Evolutionary conservation across 2,329 filamentous ascomycete species (phyloP).

Genomic region (Huntiella savannae): DNA sequence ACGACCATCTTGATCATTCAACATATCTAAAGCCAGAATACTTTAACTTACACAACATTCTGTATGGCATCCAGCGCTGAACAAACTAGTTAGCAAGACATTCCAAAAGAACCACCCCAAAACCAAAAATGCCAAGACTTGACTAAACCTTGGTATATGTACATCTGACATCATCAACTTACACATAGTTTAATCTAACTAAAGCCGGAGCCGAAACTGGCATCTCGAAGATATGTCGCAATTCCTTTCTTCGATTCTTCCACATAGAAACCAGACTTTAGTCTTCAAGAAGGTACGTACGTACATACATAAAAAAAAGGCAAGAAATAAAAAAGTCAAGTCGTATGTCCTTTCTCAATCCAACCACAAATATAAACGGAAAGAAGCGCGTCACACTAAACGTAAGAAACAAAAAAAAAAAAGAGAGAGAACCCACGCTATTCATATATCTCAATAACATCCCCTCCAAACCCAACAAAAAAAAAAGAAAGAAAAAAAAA

Average conservation of each 20-base stretch:
- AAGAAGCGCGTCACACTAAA: not conserved
- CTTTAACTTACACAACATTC: slow-evolving; percentile 29
- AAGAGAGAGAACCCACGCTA: not conserved
- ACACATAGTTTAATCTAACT: slow-evolving; percentile 7
- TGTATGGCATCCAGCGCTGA: slow-evolving; percentile 29
- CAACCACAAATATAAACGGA: too few species aligned
- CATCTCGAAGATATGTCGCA: too few species aligned
- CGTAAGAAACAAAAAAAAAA: not conserved
- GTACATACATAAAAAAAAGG: too few species aligned
- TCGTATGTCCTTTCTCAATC: too few species aligned
- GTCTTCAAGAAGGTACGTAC: too few species aligned
- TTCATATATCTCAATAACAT: too few species aligned
- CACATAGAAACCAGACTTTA: not conserved
- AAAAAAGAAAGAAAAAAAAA: not conserved
- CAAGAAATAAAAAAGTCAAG: not conserved
- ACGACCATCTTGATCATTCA: not conserved
- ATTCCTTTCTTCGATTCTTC: too few species aligned
- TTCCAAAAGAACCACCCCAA: not conserved
- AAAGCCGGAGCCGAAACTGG: too few species aligned
- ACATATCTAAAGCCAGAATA: not conserved
- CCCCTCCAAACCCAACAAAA: not conserved
- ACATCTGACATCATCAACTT: not conserved
- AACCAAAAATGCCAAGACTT: not conserved
- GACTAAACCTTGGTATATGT: not conserved
- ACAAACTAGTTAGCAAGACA: slow-evolving; percentile 18